phyloP scores from a whole-genome alignment of 208 protist genomes.

The Crithidia brevicula region DNA sequence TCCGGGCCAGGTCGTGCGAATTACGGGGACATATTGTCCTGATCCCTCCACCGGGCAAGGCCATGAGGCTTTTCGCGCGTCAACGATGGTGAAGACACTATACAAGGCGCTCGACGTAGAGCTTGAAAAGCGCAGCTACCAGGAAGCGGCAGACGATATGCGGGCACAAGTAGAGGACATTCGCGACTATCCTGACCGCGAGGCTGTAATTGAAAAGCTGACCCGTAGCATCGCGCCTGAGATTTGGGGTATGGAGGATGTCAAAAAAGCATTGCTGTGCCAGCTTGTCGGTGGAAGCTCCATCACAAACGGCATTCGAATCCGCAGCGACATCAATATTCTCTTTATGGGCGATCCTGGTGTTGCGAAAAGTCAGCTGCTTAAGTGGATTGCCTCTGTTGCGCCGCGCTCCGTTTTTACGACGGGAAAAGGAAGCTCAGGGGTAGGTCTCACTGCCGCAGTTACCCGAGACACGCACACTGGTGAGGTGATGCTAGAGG shows the following conservation, averaged over 20 bases:
- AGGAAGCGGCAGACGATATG: constrained; percentile 76
- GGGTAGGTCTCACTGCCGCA: constrained; percentile 99
- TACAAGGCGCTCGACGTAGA: constrained; percentile 79
- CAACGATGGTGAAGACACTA: constrained; percentile 87
- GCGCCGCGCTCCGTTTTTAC: constrained; percentile 98
- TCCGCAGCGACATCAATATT: constrained; percentile 98
- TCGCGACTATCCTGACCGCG: constrained; percentile 77
- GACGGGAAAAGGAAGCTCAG: constrained; percentile 97
- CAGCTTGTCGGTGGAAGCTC: constrained; percentile 99
- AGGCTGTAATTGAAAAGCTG: constrained; percentile 96
- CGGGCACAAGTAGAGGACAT: constrained; percentile 69
- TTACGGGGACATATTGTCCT: constrained; percentile 84
- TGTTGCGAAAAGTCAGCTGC: constrained; percentile 98
- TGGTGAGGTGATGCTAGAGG: constrained; percentile 95
- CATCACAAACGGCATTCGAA: constrained; percentile 94
- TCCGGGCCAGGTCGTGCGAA: constrained; percentile 80
- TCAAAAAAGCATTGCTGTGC: constrained; percentile 98
- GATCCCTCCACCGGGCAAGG: constrained; percentile 85
- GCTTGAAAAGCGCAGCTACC: constrained; percentile 87
- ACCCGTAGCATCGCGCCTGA: constrained; percentile 95
- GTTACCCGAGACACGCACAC: constrained; percentile 97
- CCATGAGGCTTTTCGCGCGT: constrained; percentile 83
- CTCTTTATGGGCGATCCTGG: constrained; percentile 99
- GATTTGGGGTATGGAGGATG: constrained; percentile 98
- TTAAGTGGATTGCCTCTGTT: constrained; percentile 98